Percentiles rank a stretch among this genome's conserved stretches.
phyloP scores from a whole-genome alignment of 1,284 basidiomycete species.

The Exobasidium cylindrosporum region DNA sequence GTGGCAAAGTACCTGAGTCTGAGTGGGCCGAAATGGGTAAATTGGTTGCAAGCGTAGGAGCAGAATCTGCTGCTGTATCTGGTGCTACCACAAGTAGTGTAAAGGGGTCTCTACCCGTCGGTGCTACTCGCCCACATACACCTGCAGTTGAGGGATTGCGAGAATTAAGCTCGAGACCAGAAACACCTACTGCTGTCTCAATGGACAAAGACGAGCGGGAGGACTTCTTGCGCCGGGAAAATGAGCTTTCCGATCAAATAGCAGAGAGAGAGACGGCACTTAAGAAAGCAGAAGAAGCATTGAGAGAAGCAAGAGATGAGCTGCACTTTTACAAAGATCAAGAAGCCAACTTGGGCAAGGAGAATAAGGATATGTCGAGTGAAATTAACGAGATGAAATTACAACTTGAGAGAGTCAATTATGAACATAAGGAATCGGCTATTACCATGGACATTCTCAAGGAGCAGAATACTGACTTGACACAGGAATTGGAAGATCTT shows the following conservation, averaged over 20 bases:
- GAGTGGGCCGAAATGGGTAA: constrained; percentile 78
- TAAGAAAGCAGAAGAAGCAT: constrained; percentile 35
- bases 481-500: constrained; percentile 84
- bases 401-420: constrained; percentile 85
- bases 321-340: constrained; percentile 86
- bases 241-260: constrained; percentile 89
- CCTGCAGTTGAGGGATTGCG: constrained; percentile 74
- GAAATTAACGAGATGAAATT: constrained; percentile 82
- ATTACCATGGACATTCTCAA: constrained; percentile 96
- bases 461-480: constrained; percentile 87
- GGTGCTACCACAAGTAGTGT: constrained; percentile 61
- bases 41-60: constrained; percentile 26
- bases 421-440: constrained; percentile 89
- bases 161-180: constrained; percentile 59
- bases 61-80: constrained; percentile 47
- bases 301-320: constrained; percentile 67
- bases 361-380: constrained; percentile 57
- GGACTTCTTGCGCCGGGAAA: constrained; percentile 93
- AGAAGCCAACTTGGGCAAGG: constrained; percentile 40
- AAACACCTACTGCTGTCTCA: constrained; percentile 70
- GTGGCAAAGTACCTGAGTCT: constrained; percentile 77
- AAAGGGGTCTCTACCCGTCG: constrained; percentile 58
- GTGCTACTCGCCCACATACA: constrained; percentile 65
- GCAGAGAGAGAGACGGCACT: constrained; percentile 67
- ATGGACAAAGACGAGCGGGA: constrained; percentile 96